phyloP scores from a whole-genome alignment of 1,139 yeast genomes.

The Scheffersomyces quercinus region DNA sequence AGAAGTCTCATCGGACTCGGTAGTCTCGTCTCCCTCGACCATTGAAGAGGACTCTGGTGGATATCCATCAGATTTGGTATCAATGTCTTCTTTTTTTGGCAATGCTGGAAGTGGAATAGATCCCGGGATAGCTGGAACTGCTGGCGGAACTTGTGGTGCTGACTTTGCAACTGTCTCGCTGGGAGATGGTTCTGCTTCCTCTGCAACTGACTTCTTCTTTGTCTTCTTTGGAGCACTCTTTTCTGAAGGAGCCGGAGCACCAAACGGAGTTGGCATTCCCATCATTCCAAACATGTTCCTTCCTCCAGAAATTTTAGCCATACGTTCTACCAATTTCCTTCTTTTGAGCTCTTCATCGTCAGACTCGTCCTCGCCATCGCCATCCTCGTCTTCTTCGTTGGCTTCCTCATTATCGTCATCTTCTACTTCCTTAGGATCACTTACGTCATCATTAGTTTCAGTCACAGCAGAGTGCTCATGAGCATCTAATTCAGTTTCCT shows the following conservation, averaged over 20 bases:
- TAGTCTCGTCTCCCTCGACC: slow-evolving; percentile 31
- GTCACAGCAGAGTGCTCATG: not conserved
- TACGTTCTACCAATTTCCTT: slow-evolving; percentile 81
- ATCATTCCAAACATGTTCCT: slow-evolving; percentile 86
- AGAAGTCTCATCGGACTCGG: slow-evolving; percentile 19
- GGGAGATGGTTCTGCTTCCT: not conserved
- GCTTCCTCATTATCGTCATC: slow-evolving; percentile 13
- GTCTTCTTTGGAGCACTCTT: slow-evolving; percentile 15
- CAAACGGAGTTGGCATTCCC: slow-evolving; percentile 62
- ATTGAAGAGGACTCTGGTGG: slow-evolving; percentile 25
- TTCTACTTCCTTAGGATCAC: slow-evolving; percentile 11
- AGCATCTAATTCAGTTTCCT: slow-evolving; percentile 3
- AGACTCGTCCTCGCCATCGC: slow-evolving; percentile 31
- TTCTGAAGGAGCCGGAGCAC: slow-evolving; percentile 39
- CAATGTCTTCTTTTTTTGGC: not conserved
- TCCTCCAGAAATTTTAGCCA: slow-evolving; percentile 95
- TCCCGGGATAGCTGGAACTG: slow-evolving; percentile 3
- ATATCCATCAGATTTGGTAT: no score
- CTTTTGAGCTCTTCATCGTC: slow-evolving; percentile 82
- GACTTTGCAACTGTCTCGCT: not conserved
- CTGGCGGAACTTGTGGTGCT: slow-evolving; percentile 3
- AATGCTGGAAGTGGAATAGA: slow-evolving; percentile 5
- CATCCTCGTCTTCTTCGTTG: slow-evolving; percentile 20
- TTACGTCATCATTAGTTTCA: slow-evolving; percentile 6
- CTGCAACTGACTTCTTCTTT: slow-evolving; percentile 4